A percentile compares a stretch with the other conserved stretches of the same genome.
Evolutionary conservation across 306 rosid genomes (phyloP).

Genomic region (Ceratonia siliqua): DNA sequence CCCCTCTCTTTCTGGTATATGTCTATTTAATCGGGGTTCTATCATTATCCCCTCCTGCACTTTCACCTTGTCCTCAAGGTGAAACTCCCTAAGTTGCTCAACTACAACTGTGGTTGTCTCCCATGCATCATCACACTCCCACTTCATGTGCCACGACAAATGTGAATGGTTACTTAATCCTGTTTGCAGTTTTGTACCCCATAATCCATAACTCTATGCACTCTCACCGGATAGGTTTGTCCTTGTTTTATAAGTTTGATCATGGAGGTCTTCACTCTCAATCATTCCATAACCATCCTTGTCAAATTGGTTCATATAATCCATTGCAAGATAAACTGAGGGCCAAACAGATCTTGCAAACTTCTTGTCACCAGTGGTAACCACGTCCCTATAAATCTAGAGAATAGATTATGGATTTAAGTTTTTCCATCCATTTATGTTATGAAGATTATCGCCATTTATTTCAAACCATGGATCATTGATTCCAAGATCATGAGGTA

Average conservation of each 20-base stretch:
- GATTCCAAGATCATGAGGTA: constrained; percentile 94
- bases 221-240: constrained; percentile 91
- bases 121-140: too few species aligned
- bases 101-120: too few species aligned
- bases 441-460: constrained; percentile 74
- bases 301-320: constrained; percentile 95
- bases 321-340: constrained; percentile 87
- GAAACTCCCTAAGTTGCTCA: too few species aligned
- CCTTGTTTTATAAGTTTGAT: constrained; percentile 98
- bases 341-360: constrained; percentile 97
- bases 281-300: constrained; percentile 93
- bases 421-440: constrained; percentile 98
- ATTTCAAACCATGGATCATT: constrained; percentile 95
- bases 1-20: too few species aligned
- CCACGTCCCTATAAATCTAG: constrained; percentile 90
- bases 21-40: too few species aligned
- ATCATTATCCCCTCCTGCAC: too few species aligned
- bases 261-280: constrained; percentile 94
- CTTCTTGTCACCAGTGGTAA: constrained; percentile 88
- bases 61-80: too few species aligned
- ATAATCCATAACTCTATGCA: constrained; percentile 93
- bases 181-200: too few species aligned
- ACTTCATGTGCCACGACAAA: too few species aligned
- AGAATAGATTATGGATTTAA: constrained; percentile 96
- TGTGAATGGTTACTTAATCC: too few species aligned